Evolutionary conservation across 768 basidiomycete genomes (phyloP).

Genomic region (Lactifluus hygrophoroides): DNA sequence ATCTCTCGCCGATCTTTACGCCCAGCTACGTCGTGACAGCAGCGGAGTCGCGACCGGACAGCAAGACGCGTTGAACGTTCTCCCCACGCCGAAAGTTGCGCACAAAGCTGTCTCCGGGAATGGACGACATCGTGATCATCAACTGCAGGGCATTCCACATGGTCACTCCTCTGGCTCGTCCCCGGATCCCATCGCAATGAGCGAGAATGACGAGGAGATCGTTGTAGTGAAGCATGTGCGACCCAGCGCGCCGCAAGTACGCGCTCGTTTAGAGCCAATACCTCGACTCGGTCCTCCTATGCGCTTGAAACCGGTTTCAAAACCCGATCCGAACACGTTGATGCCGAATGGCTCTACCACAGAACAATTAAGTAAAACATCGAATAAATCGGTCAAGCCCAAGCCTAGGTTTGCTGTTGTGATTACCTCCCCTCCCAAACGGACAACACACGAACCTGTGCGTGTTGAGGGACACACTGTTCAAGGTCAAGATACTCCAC

Average conservation of each 20-base stretch:
- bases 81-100: not conserved
- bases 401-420: constrained; percentile 6
- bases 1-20: constrained; percentile 9
- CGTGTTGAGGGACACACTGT: not conserved
- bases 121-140: not conserved
- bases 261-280: not conserved
- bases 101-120: not conserved
- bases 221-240: constrained; percentile 2
- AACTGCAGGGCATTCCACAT: not conserved
- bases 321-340: not conserved
- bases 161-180: not conserved
- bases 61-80: not conserved
- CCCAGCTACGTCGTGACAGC: constrained; percentile 15
- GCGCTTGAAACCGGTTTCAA: not conserved
- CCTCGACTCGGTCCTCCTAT: not conserved
- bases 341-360: not conserved
- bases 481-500: not conserved
- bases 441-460: not conserved
- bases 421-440: constrained; percentile 1
- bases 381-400: not conserved
- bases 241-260: not conserved
- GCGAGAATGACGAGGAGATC: constrained; percentile 7
- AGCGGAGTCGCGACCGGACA: not conserved
- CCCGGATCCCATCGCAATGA: constrained; percentile 9
- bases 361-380: not conserved